Evolutionary conservation across 2,329 filamentous ascomycete species (phyloP).

Genomic region (Albophoma yamanashiensis): DNA sequence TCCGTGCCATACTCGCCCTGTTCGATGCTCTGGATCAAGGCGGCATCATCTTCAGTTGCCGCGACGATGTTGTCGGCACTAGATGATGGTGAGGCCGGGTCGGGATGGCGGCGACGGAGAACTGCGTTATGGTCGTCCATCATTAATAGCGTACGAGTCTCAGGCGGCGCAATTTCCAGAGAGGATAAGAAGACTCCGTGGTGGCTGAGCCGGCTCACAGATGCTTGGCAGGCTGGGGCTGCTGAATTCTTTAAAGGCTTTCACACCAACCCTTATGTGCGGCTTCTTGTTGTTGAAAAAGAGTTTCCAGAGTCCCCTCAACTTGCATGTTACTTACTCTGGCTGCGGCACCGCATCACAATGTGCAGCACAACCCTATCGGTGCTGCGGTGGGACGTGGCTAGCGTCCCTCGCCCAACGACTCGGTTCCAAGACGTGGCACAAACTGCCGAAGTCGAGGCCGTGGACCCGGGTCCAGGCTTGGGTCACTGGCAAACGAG

Average conservation of each 20-base stretch:
- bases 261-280: too few species aligned
- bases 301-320: background rate
- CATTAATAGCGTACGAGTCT: background rate
- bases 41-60: conserved; percentile 1
- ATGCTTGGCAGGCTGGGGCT: background rate
- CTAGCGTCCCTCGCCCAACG: background rate
- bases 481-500: background rate
- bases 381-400: background rate
- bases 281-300: too few species aligned
- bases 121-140: background rate
- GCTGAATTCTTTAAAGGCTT: background rate
- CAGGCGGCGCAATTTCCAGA: background rate
- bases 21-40: conserved; percentile 20
- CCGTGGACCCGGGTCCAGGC: background rate
- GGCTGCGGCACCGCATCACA: background rate
- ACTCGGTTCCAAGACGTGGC: background rate
- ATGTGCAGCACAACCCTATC: background rate
- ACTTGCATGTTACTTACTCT: too few species aligned
- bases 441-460: background rate
- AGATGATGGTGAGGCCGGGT: background rate
- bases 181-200: background rate
- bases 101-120: background rate
- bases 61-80: background rate
- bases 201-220: background rate
- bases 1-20: conserved; percentile 15